These are phyloP conservation scores for Cornus kousa DNA, from an alignment of 148 eudicot genomes.

Conservation along the genomic window DNA sequence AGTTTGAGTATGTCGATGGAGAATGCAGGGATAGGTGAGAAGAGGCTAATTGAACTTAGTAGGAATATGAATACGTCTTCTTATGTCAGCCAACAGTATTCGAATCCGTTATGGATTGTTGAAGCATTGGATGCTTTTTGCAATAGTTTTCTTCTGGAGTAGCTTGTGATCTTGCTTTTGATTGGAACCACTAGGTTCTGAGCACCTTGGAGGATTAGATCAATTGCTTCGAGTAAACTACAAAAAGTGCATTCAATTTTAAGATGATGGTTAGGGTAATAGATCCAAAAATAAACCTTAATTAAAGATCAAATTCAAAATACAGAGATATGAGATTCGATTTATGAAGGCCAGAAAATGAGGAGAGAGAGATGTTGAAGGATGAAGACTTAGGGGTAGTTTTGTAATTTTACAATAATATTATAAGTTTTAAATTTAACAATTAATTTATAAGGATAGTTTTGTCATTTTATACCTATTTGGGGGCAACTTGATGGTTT, in stretches of 20 bases:
- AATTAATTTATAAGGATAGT: too few relatives aligned
- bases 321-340: background rate
- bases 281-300: background rate
- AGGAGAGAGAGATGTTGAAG: background rate
- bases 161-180: conserved; percentile 20
- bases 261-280: too few relatives aligned
- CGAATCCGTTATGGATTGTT: conserved; percentile 45
- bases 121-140: conserved; percentile 19
- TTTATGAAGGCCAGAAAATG: background rate
- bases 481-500: too few relatives aligned
- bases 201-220: conserved; percentile 67
- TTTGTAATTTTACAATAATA: too few relatives aligned
- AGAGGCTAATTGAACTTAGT: conserved; percentile 61
- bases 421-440: too few relatives aligned
- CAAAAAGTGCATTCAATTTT: background rate
- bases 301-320: background rate
- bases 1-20: conserved; percentile 59
- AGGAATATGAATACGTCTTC: conserved; percentile 81
- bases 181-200: conserved; percentile 81
- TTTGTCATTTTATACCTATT: too few relatives aligned
- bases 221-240: conserved; percentile 81
- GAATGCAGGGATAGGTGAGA: conserved; percentile 50
- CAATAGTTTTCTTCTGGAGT: conserved; percentile 34
- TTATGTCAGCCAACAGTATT: conserved; percentile 80
- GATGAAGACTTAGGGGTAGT: too few relatives aligned